Percentiles rank a stretch among this genome's conserved stretches.
phyloP scores from a whole-genome alignment of 176 grass and related monocot species.

The Carex cristatella region DNA sequence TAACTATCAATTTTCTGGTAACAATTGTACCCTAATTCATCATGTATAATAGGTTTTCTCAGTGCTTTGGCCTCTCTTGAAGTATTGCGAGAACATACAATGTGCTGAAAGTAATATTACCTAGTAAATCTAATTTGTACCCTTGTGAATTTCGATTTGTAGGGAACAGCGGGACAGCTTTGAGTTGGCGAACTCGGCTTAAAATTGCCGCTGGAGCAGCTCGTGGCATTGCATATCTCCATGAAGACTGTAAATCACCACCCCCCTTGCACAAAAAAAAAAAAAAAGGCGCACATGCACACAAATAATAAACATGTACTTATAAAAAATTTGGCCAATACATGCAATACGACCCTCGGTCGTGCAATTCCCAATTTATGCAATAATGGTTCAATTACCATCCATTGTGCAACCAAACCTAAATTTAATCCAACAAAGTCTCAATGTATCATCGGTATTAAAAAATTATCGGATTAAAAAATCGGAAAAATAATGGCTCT shows the following conservation, averaged over 20 bases:
- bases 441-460: neutral
- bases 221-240: conserved; percentile 93
- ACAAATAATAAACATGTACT: neutral
- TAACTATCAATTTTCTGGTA: neutral
- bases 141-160: conserved; percentile 36
- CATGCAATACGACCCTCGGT: neutral
- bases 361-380: neutral
- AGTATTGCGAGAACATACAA: neutral
- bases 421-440: neutral
- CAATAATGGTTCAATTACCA: neutral
- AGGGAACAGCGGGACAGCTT: conserved; percentile 49
- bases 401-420: neutral
- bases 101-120: neutral
- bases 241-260: conserved; percentile 86
- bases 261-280: neutral
- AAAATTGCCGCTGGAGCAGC: conserved; percentile 94
- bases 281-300: neutral
- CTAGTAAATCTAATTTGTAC: conserved; percentile 9
- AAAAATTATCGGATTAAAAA: neutral
- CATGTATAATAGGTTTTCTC: neutral
- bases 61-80: neutral
- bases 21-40: neutral
- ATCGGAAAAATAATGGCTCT: neutral
- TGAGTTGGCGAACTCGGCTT: conserved; percentile 84
- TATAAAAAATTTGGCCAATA: neutral